Base-by-base conservation (phyloP, 2,329 filamentous ascomycete species). In the Colletotrichum eremochloae region DNA sequence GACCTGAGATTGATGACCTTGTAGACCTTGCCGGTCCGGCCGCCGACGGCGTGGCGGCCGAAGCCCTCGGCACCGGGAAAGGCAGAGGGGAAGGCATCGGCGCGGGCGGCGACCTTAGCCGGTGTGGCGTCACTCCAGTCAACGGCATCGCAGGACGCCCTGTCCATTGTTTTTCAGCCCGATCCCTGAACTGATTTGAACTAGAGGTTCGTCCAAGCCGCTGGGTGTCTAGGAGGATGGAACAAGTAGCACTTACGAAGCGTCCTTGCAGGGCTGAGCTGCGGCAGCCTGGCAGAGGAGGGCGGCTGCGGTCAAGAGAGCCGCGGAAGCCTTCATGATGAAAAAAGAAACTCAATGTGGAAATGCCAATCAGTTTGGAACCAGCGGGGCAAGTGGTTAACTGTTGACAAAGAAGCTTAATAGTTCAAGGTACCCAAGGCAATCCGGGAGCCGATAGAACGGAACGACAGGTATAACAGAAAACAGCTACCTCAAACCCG, bases 21-120 rank as follows among this genome's bases (percentile, higher is more conserved):
- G 76, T 86, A 87, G 33, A 86, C 83, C 5, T 80, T 81, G 40
- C 85, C 85, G 24, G 81, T 80, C 52, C 84, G 81, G 9, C 86
- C 85, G 38, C 86, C 85, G 7, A 82, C 79, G 4, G 85, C 84
- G 57, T 84, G 79, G 61, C 81, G 81, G 15, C 85, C 86, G 72
- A 87, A 86, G 14, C 85, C 85, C 78, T 87, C 85, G 12, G 86
- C 86, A 29, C 85, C 85, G 3, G 85, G 85, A 74, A 87, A 88
- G 50, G 86, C 85, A 85, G 61, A 67, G 14, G 63, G 63, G 40
- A 48, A 31, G 53, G 60, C 60, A 40, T 69, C 55, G 18, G 53
- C 58, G 55, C 69, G 69, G 60, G 55, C 58, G 55, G 67, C 44
- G n/a, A 72, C 29, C 55, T 60, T 69, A 15, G 15, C 61, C 61